These are phyloP conservation scores for Aspergillus brunneoviolaceus DNA, from an alignment of 2,329 filamentous ascomycete genomes.

Conservation along the genomic window DNA sequence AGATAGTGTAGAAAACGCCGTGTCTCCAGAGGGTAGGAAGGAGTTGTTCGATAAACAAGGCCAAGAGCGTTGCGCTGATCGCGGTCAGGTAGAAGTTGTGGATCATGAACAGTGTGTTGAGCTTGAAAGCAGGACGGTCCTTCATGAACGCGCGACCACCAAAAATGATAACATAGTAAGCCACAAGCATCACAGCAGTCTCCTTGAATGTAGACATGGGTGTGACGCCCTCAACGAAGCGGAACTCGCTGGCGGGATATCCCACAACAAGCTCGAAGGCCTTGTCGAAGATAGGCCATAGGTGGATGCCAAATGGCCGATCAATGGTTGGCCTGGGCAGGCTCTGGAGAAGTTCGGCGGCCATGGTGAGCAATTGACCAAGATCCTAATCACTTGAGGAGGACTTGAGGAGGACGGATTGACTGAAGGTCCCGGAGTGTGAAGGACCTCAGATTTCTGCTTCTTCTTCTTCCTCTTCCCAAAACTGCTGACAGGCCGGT, in stretches of 20 bases:
- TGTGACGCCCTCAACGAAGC: constrained; percentile 76
- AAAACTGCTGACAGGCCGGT: constrained; percentile 11
- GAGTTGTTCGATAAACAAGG: constrained; percentile 87
- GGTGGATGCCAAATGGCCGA: constrained; percentile 81
- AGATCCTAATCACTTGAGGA: not conserved
- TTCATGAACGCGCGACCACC: constrained; percentile 92
- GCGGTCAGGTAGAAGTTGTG: constrained; percentile 94
- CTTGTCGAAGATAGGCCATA: constrained; percentile 95
- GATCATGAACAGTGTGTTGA: constrained; percentile 86
- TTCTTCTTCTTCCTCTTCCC: constrained; percentile 11
- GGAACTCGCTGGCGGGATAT: constrained; percentile 82
- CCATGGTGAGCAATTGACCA: constrained; percentile 40
- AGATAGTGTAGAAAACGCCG: constrained; percentile 89
- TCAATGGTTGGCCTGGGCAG: constrained; percentile 76
- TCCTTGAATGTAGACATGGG: constrained; percentile 87
- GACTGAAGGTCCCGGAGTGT: not conserved
- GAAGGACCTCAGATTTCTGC: not conserved
- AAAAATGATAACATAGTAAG: constrained; percentile 93
- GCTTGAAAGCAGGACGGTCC: constrained; percentile 77
- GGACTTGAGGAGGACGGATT: not conserved
- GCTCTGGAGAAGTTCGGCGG: constrained; percentile 47
- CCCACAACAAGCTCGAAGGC: constrained; percentile 73
- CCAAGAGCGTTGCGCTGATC: constrained; percentile 77
- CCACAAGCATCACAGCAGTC: constrained; percentile 74
- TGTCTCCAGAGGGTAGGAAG: constrained; percentile 76